Evolutionary conservation across 257 asterid species (phyloP).

Genomic region (Euphrasia confusa): DNA sequence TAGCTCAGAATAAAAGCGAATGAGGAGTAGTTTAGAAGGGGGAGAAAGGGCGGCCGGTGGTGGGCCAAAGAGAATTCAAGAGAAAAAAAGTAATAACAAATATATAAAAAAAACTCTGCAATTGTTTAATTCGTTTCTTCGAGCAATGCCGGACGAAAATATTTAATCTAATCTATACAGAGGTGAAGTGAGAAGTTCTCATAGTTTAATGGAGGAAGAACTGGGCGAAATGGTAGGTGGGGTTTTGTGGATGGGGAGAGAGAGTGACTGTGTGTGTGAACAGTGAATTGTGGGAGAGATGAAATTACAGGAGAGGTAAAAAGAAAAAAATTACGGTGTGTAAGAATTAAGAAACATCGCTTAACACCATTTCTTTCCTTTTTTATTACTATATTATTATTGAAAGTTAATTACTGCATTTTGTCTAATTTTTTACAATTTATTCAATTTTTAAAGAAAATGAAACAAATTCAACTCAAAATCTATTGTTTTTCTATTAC

Average conservation of each 20-base stretch:
- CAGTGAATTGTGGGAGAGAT: background rate
- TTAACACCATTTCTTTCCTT: too few relatives aligned
- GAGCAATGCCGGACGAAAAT: background rate
- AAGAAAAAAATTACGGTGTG: background rate
- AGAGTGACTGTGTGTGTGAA: background rate
- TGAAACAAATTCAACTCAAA: too few relatives aligned
- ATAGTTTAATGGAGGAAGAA: background rate
- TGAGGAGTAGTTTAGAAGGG: slow-evolving; percentile 1
- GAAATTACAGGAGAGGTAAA: background rate
- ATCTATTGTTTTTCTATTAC: too few relatives aligned
- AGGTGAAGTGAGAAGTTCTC: background rate
- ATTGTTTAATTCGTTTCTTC: background rate
- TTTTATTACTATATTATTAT: too few relatives aligned
- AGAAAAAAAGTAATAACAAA: background rate
- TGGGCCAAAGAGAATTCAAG: slow-evolving; percentile 5
- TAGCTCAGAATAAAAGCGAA: background rate
- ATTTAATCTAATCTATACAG: background rate
- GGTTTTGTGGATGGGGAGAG: background rate
- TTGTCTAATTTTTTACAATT: too few relatives aligned
- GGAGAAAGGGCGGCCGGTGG: background rate
- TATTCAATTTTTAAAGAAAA: too few relatives aligned
- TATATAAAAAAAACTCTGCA: background rate
- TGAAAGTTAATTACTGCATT: too few relatives aligned
- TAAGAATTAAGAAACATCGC: too few relatives aligned
- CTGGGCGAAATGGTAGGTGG: background rate